These are phyloP conservation scores for Dipteronia sinensis DNA, from an alignment of 345 rosid species.

Conservation along the genomic window DNA sequence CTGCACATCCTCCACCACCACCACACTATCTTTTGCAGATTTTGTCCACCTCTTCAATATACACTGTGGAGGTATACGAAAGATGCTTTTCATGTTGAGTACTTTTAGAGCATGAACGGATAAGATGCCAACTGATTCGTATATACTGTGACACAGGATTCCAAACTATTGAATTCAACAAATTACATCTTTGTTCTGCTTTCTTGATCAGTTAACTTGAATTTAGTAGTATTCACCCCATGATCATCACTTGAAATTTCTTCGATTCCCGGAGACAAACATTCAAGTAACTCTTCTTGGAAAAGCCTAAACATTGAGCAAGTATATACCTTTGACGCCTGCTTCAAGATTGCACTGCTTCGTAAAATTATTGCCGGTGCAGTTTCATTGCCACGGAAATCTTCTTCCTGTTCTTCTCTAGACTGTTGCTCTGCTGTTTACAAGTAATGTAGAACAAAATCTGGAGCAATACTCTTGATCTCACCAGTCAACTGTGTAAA, in stretches of 20 bases:
- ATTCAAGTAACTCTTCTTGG: slow-evolving; percentile 15
- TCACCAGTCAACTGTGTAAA: slow-evolving; percentile 6
- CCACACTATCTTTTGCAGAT: slow-evolving; percentile 21
- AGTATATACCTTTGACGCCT: slow-evolving; percentile 26
- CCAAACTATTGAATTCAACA: slow-evolving; percentile 22
- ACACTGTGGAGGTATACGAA: slow-evolving; percentile 24
- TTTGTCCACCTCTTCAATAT: slow-evolving; percentile 31
- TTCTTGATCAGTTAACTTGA: slow-evolving; percentile 15
- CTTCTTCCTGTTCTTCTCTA: slow-evolving; percentile 18
- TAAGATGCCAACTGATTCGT: slow-evolving; percentile 26
- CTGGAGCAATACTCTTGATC: not conserved
- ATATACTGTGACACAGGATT: slow-evolving; percentile 18
- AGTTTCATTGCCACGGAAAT: slow-evolving; percentile 7
- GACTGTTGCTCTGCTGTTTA: slow-evolving; percentile 11
- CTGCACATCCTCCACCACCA: not conserved
- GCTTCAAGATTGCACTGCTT: slow-evolving; percentile 14
- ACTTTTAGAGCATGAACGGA: slow-evolving; percentile 28
- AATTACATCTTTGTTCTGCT: not conserved
- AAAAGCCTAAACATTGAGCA: slow-evolving; percentile 4
- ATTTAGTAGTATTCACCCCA: slow-evolving; percentile 1
- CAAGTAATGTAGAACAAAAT: slow-evolving; percentile 16
- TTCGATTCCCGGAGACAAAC: not conserved
- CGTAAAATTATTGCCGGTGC: not conserved
- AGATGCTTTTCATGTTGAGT: slow-evolving; percentile 19
- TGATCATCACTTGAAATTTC: not conserved